Evolutionary conservation across 192 early-diverging fungal species (phyloP).

Genomic region (Spinellus fusiger): DNA sequence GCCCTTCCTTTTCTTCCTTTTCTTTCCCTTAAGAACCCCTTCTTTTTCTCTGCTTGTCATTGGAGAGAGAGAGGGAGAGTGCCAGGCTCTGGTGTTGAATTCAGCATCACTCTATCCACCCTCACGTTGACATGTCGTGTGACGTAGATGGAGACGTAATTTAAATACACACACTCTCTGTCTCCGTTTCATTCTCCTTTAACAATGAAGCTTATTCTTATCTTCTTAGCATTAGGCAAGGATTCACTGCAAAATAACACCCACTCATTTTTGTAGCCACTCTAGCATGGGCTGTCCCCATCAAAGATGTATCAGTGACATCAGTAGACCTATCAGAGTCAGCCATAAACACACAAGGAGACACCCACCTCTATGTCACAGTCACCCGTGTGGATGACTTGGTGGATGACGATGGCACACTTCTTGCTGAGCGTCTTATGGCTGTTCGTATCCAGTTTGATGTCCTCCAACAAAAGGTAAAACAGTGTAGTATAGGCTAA

Average conservation of each 20-base stretch:
- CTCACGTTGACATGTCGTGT: too few species aligned
- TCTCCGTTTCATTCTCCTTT: too few species aligned
- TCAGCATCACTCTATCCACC: too few species aligned
- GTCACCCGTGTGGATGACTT: conserved; percentile 53
- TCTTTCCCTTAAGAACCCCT: too few species aligned
- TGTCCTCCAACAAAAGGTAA: conserved; percentile 46
- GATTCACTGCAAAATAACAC: too few species aligned
- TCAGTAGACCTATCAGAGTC: conserved; percentile 24
- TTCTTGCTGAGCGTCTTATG: conserved; percentile 51
- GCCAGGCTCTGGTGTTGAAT: too few species aligned
- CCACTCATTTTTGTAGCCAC: too few species aligned
- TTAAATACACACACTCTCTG: neutral
- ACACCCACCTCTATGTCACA: conserved; percentile 48
- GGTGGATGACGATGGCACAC: conserved; percentile 47
- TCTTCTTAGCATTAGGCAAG: too few species aligned
- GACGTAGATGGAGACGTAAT: neutral
- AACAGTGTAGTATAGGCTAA: neutral
- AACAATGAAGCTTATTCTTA: neutral
- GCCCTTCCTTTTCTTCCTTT: too few species aligned
- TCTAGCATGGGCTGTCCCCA: conserved; percentile 20
- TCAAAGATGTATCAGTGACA: conserved; percentile 34
- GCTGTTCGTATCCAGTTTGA: conserved; percentile 55
- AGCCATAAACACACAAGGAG: conserved; percentile 9
- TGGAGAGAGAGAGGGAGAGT: too few species aligned
- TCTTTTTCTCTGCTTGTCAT: too few species aligned